phyloP scores from a whole-genome alignment of 1,139 yeast genomes.

The Scheffersomyces lignicola region DNA sequence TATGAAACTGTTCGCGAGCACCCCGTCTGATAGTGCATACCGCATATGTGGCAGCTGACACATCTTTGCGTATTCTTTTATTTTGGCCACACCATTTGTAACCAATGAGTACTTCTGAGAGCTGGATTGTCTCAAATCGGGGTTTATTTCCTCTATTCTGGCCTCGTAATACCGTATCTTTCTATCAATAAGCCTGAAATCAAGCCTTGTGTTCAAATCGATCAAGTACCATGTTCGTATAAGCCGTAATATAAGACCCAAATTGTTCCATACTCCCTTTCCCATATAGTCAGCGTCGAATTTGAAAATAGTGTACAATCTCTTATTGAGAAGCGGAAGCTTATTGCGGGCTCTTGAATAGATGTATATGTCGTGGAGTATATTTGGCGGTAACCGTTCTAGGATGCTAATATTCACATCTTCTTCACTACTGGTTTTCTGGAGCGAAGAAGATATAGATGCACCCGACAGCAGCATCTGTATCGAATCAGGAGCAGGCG shows the following conservation, averaged over 20 bases:
- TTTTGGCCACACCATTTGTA: no score
- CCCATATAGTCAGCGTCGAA: conserved; percentile 12
- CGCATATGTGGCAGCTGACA: background rate
- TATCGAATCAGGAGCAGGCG: background rate
- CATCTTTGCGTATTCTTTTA: background rate
- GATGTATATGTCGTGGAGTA: conserved; percentile 31
- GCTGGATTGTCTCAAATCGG: no score
- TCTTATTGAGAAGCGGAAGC: conserved; percentile 23
- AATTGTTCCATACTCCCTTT: conserved; percentile 20
- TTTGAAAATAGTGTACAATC: conserved; percentile 22
- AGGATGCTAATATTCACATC: conserved; percentile 6
- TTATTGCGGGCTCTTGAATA: conserved; percentile 28
- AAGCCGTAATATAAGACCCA: conserved; percentile 16
- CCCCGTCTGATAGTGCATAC: conserved; percentile 8
- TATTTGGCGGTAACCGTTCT: conserved; percentile 32
- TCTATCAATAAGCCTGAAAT: conserved; percentile 8
- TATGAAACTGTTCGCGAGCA: conserved; percentile 10
- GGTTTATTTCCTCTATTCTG: background rate
- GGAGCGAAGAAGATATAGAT: background rate
- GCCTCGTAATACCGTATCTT: conserved; percentile 11
- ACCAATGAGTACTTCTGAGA: no score
- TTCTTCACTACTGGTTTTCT: conserved; percentile 2
- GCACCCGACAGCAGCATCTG: conserved; percentile 4
- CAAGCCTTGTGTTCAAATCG: conserved; percentile 21
- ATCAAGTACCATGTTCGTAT: conserved; percentile 17